A percentile compares a stretch with the other conserved stretches of the same genome.
These are phyloP conservation scores for Ambrosia artemisiifolia DNA, from an alignment of 129 eudicot genomes.

Conservation along the genomic window DNA sequence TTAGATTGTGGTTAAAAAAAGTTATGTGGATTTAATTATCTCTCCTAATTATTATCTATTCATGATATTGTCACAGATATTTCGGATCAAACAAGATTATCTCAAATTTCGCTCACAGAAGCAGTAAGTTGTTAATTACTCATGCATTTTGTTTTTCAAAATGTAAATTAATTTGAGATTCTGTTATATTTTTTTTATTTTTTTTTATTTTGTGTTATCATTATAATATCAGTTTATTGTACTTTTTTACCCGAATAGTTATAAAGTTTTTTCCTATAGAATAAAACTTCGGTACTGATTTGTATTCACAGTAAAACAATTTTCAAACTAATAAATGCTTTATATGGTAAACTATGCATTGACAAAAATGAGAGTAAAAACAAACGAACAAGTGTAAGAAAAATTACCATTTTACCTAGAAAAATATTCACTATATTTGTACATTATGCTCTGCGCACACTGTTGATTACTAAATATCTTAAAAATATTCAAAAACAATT, in stretches of 20 bases:
- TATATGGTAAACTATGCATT: conserved; percentile 2
- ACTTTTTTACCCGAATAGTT: neutral
- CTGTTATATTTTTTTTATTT: neutral
- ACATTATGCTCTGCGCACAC: neutral
- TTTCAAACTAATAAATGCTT: neutral
- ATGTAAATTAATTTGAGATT: neutral
- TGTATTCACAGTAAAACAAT: neutral
- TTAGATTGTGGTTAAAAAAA: too few species aligned
- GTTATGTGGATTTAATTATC: too few species aligned
- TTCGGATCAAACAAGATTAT: conserved; percentile 93
- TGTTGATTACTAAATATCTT: neutral
- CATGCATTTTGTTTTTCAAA: neutral
- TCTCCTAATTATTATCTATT: neutral
- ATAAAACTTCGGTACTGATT: neutral
- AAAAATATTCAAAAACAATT: too few species aligned
- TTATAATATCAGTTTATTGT: neutral
- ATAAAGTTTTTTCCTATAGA: neutral
- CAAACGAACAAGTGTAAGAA: conserved; percentile 21
- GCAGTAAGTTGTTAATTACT: conserved; percentile 49
- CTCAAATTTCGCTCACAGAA: conserved; percentile 87
- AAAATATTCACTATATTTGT: neutral
- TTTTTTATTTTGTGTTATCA: too few species aligned
- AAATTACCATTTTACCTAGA: conserved; percentile 8
- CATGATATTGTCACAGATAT: conserved; percentile 36
- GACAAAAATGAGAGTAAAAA: conserved; percentile 20